phyloP scores from a whole-genome alignment of 129 eudicot species.

The Ambrosia trifida region DNA sequence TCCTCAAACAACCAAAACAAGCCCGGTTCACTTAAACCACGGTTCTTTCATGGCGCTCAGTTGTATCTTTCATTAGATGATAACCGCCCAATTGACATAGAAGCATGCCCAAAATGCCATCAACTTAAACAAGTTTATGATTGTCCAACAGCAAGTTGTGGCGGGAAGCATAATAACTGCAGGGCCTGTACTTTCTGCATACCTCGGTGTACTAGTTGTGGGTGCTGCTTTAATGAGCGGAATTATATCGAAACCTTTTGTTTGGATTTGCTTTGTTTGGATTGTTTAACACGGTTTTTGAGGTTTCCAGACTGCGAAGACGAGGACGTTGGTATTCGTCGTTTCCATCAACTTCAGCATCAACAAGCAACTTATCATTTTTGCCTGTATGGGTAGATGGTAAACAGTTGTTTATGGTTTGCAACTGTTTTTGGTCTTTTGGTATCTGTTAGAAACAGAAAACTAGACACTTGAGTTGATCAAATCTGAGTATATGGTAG shows the following conservation, averaged over 20 bases:
- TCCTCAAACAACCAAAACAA: conserved; percentile 32
- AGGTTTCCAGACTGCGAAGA: conserved; percentile 35
- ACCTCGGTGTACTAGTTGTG: conserved; percentile 57
- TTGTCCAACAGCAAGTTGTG: conserved; percentile 59
- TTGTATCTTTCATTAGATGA: conserved; percentile 63
- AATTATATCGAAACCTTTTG: conserved; percentile 55
- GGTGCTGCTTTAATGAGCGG: conserved; percentile 54
- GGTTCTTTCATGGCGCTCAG: conserved; percentile 47
- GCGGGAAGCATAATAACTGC: conserved; percentile 36
- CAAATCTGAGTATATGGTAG: conserved; percentile 1
- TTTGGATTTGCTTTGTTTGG: conserved; percentile 46
- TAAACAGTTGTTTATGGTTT: conserved; percentile 19
- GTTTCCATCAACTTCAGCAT: conserved; percentile 32
- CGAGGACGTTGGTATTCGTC: conserved; percentile 17
- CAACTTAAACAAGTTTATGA: conserved; percentile 55
- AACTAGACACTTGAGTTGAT: conserved; percentile 10
- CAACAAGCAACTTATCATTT: conserved; percentile 46
- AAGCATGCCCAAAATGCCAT: conserved; percentile 70
- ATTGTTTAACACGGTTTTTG: conserved; percentile 39
- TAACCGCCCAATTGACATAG: conserved; percentile 69
- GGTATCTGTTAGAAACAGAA: conserved; percentile 10
- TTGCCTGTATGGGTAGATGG: conserved; percentile 45
- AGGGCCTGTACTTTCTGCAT: conserved; percentile 65
- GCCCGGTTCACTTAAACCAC: conserved; percentile 39
- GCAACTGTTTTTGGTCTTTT: conserved; percentile 1